Percentiles rank a stretch among this genome's conserved stretches.
Conservation (phyloP, 768 basidiomycete species). For the Rubroboletus pulcherrimus region DNA sequence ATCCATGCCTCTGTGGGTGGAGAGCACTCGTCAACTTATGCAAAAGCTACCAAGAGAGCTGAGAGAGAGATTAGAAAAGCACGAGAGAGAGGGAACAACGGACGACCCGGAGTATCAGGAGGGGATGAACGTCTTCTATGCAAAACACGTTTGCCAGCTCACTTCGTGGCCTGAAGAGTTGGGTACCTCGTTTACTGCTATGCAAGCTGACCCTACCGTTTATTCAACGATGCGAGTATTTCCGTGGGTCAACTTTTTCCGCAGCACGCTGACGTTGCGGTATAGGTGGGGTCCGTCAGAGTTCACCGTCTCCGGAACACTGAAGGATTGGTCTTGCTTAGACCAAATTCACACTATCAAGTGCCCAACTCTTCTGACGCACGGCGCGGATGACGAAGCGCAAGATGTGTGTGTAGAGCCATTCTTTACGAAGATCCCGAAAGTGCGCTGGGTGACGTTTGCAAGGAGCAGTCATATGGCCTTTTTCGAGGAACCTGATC, state of each 20-base stretch:
- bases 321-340: constrained; percentile 47
- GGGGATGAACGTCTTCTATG: constrained; percentile 29
- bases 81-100: constrained; percentile 31
- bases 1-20: constrained; percentile 27
- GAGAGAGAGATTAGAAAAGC: constrained; percentile 26
- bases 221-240: constrained; percentile 16
- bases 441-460: constrained; percentile 35
- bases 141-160: constrained; percentile 35
- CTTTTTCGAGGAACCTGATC: too few relatives aligned
- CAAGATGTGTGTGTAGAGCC: constrained; percentile 33
- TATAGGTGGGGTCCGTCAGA: constrained; percentile 28
- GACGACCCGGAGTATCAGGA: too few relatives aligned
- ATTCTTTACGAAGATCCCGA: constrained; percentile 32
- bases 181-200: constrained; percentile 20
- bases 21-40: constrained; percentile 26
- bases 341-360: constrained; percentile 39
- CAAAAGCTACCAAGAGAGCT: constrained; percentile 27
- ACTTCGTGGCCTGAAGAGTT: constrained; percentile 35
- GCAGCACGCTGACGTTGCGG: neutral
- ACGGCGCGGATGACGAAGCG: constrained; percentile 38
- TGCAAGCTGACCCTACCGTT: constrained; percentile 32
- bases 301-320: constrained; percentile 38
- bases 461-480: constrained; percentile 17
- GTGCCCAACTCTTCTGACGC: constrained; percentile 37
- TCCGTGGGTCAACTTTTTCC: neutral